Evolutionary conservation across 805 yeast species (phyloP), one percentile per base, ranked within the genome.

Genomic region (Spathaspora girioi): DNA sequence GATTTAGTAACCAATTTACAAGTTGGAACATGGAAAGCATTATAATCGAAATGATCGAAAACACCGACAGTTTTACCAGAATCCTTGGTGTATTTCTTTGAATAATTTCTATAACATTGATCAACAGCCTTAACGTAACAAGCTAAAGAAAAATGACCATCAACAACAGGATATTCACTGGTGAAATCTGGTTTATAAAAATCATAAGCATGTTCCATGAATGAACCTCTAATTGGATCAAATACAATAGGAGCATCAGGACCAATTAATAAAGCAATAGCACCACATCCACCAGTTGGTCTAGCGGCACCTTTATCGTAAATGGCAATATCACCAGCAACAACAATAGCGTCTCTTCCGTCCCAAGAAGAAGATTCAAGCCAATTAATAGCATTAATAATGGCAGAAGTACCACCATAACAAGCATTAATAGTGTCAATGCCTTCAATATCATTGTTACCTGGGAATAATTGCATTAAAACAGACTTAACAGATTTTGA

Each of bases 261-360:
- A 48, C 99, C 99, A 63, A 94, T 89, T 68, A 88, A 83, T 67
- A 94, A 63, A 43, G 99, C 99, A 54, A 93, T 96, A 46, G 96
- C 80, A 68, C 99, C 99, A 50, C 96, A 97, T 77, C 99, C 99
- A 71, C 99, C 99, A 49, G 99, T 94, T 66, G 99, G 99, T 80
- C 99, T 87, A 51, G 99, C 99, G 38, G 96, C 87, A 69, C 99
- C 99, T 76, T 92, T 83, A 63, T 92, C 91, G 74, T 94, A 94
- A 60, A 94, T 86, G 66, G 99, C 99, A 70, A 94, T 94, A 73
- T 94, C 99, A 73, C 97, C 98, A 67, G 94, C 85, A 19, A 93
- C 97, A 51, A 93, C 99, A 63, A 94, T 82, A 51, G 98, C 98
- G 65, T 93, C 91, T 71, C 98, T 84, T 57, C 99, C 99, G 66